Base-by-base conservation (phyloP, 345 rosid genomes). In the Brassica nigra region DNA sequence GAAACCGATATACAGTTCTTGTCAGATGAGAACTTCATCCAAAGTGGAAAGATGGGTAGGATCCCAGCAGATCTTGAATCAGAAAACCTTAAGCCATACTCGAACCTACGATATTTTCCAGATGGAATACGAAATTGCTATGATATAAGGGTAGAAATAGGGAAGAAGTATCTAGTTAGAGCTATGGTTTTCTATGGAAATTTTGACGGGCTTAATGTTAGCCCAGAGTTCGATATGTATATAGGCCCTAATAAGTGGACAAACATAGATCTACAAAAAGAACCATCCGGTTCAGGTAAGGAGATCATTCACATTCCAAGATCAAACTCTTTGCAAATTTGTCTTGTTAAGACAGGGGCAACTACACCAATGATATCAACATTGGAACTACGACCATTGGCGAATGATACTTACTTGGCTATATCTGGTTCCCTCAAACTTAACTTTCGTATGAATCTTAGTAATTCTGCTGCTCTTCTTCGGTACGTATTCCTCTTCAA, bases 101-200 rank as follows among this genome's bases (percentile, higher is more conserved):
- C 62, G 0, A 78, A 47, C 23, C 23, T 86, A 2, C 33, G 82
- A 12, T 78, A 61, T 70, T 86, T 86, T 73, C 89, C 86, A 18
- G 78, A 86, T 30, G 87, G 83, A 16, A 72, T 34, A 23, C 80
- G 79, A 70, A 84, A 82, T 67, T 84, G 87, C 71, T 86, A 82
- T 75, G 70, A 34, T 64, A 44, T 86, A 16, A 44, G 16, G 34
- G 83, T 83, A 7, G 16, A 18, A 15, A 47, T 54, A 10, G 84
- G 78, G 9, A 68, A 10, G 3, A 76, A 4, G 12, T 84, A 84
- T 62, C 42, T 84, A 9, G 77, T 84, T 65, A 67, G 83, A 73
- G 88, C 85, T 10, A 31, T 59, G 4, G 84, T 79, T 70, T 0
- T 23, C 29, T 78, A 86, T 29, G 85, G 77, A 23, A 80, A 86